A percentile compares a stretch with the other conserved stretches of the same genome.
Evolutionary conservation across 129 eudicot genomes (phyloP).

Genomic region (Ambrosia artemisiifolia): DNA sequence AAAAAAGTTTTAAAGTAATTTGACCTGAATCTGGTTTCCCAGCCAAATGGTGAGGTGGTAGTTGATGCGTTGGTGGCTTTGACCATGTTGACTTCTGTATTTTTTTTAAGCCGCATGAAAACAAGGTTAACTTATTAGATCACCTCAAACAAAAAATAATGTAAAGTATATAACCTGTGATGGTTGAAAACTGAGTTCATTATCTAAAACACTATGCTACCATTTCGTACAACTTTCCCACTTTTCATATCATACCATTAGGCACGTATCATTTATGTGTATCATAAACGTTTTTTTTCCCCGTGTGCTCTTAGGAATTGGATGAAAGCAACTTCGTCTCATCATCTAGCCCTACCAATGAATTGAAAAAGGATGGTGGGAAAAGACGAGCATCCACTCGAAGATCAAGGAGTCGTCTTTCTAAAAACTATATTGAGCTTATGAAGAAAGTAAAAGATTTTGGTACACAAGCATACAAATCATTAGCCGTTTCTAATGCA

Average conservation of each 20-base stretch:
- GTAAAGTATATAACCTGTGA: background rate
- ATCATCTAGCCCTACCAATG: constrained; percentile 35
- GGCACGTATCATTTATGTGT: background rate
- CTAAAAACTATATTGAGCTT: constrained; percentile 46
- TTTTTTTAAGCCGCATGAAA: background rate
- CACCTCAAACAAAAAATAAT: background rate
- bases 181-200: background rate
- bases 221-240: background rate
- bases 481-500: constrained; percentile 90
- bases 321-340: constrained; percentile 24
- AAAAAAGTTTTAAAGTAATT: background rate
- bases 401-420: constrained; percentile 43
- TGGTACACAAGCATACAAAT: constrained; percentile 45
- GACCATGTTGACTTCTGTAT: background rate
- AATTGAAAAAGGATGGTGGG: constrained; percentile 19
- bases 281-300: background rate
- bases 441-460: constrained; percentile 35
- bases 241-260: background rate
- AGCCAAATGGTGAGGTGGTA: background rate
- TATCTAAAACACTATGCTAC: background rate
- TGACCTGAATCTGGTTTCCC: background rate
- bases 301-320: constrained; percentile 12
- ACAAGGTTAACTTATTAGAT: constrained; percentile 1
- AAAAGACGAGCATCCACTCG: constrained; percentile 35
- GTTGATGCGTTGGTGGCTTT: background rate